Percentiles rank a stretch among this genome's conserved stretches.
phyloP scores from a whole-genome alignment of 441 rosid species.

The Eruca vesicaria region DNA sequence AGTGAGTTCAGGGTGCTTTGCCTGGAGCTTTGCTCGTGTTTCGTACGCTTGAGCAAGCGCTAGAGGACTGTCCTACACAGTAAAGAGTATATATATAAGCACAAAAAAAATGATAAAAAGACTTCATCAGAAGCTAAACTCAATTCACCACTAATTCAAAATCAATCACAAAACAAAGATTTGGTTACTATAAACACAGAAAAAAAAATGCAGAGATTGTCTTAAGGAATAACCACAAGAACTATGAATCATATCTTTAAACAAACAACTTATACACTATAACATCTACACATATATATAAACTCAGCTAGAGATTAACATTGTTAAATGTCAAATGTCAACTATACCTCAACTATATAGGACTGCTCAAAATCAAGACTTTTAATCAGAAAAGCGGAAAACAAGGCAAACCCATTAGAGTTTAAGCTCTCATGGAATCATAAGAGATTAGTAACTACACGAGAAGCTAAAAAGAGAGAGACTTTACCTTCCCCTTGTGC shows the following conservation, averaged over 20 bases:
- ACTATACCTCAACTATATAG: background rate
- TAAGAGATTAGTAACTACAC: background rate
- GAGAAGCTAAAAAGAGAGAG: background rate
- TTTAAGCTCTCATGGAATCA: background rate
- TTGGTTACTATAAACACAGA: background rate
- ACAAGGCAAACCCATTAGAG: background rate
- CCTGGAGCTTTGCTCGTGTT: conserved; percentile 79
- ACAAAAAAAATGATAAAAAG: too few relatives aligned
- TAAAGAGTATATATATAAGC: conserved; percentile 36
- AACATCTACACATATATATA: background rate
- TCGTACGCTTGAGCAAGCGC: conserved; percentile 98
- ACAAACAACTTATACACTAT: background rate
- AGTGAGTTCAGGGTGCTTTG: conserved; percentile 68
- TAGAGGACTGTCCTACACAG: conserved; percentile 72
- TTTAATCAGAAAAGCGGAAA: background rate
- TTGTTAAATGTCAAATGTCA: too few relatives aligned
- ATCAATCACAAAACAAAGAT: background rate
- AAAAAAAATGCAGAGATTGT: background rate
- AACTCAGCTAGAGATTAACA: conserved; percentile 9
- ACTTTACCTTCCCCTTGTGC: conserved; percentile 87
- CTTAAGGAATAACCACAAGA: background rate
- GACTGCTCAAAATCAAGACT: background rate
- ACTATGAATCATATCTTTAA: background rate
- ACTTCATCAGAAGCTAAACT: conserved; percentile 27
- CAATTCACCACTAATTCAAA: conserved; percentile 2